Conservation (phyloP, 768 basidiomycete species). For the Clathrus columnatus region DNA sequence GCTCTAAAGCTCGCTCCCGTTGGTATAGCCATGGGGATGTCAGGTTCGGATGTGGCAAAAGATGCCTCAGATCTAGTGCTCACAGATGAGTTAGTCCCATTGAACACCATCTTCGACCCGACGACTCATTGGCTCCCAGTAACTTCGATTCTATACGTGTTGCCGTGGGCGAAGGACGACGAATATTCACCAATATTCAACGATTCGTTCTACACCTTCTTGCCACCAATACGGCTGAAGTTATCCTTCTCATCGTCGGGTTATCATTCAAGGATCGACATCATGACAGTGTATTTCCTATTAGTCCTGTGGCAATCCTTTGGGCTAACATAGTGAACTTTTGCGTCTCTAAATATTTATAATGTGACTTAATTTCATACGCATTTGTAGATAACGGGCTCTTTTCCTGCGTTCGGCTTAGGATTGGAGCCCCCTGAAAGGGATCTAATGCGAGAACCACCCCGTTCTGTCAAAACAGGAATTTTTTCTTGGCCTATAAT, state of each 20-base stretch:
- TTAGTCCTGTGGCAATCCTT: conserved; percentile 40
- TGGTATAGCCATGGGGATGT: conserved; percentile 44
- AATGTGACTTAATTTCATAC: not conserved
- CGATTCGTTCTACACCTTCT: conserved; percentile 40
- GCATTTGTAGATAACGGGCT: not conserved
- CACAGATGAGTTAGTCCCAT: conserved; percentile 10
- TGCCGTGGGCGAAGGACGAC: conserved; percentile 50
- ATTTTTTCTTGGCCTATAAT: not conserved
- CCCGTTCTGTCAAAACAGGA: conserved; percentile 21
- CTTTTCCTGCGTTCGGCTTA: conserved; percentile 43
- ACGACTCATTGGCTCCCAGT: conserved; percentile 20
- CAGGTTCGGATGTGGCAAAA: conserved; percentile 44
- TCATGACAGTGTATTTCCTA: conserved; percentile 47
- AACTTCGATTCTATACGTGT: conserved; percentile 50
- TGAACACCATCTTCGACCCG: not conserved
- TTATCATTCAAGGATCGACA: conserved; percentile 50
- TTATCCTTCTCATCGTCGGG: conserved; percentile 17
- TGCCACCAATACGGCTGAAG: conserved; percentile 29
- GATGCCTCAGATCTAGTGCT: conserved; percentile 38
- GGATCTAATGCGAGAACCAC: conserved; percentile 42
- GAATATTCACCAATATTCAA: conserved; percentile 52
- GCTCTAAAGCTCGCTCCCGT: conserved; percentile 46
- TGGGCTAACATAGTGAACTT: conserved; percentile 30
- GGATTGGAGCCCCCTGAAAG: conserved; percentile 41
- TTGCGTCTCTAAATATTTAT: conserved; percentile 1